Conservation (phyloP, 352 stramenopile species). For the Nothophytophthora sp. region DNA sequence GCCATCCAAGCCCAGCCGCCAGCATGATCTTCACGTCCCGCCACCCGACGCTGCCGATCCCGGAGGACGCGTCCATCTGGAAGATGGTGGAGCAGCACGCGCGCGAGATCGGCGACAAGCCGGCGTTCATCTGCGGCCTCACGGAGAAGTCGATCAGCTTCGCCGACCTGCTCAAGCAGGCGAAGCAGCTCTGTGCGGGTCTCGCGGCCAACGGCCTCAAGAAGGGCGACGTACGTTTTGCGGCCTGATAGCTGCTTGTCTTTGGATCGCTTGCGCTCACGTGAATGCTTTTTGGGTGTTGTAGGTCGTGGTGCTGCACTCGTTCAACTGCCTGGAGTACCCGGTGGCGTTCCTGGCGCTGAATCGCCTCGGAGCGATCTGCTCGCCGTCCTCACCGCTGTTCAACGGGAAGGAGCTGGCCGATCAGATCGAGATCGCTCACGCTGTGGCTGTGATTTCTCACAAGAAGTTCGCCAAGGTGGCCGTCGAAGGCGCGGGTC, state of each 20-base stretch:
- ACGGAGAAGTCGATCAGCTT: constrained; percentile 43
- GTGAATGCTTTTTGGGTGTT: not conserved
- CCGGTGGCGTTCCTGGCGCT: constrained; percentile 54
- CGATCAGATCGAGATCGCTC: constrained; percentile 32
- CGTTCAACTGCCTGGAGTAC: constrained; percentile 64
- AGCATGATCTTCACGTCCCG: constrained; percentile 54
- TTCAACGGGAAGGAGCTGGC: constrained; percentile 40
- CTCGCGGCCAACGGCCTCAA: constrained; percentile 44
- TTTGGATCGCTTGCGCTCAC: not conserved
- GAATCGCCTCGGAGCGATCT: constrained; percentile 42
- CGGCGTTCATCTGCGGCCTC: constrained; percentile 47
- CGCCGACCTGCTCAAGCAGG: constrained; percentile 28
- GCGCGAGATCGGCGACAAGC: constrained; percentile 16
- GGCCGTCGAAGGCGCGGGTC: constrained; percentile 28
- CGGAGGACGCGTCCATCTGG: constrained; percentile 43
- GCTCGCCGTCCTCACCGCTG: constrained; percentile 42
- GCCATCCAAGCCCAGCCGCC: not conserved
- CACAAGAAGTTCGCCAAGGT: constrained; percentile 39
- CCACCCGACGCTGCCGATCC: constrained; percentile 23
- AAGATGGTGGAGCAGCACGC: constrained; percentile 41
- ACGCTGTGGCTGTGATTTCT: constrained; percentile 30
- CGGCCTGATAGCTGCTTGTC: not conserved
- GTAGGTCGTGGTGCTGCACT: constrained; percentile 49
- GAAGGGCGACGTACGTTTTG: constrained; percentile 44
- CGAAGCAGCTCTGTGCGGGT: constrained; percentile 29